Conservation (phyloP, 2,329 filamentous ascomycete species). For the Fusarium armeniacum region DNA sequence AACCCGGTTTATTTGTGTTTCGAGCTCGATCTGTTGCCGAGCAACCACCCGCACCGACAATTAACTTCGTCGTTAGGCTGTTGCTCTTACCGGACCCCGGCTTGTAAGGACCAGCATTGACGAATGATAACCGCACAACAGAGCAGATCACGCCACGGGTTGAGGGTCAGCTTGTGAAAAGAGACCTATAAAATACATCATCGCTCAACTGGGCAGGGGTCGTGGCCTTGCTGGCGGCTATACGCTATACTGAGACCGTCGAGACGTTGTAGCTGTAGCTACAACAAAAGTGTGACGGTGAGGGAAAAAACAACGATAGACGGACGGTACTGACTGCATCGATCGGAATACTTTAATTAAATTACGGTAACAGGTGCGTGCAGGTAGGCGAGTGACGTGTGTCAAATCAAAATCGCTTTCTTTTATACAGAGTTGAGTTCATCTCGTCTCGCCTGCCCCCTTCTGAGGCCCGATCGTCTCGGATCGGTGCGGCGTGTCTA, state of each 20-base stretch:
- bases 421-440: conserved; percentile 52
- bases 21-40: conserved; percentile 41
- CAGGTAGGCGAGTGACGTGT: conserved; percentile 18
- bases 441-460: conserved; percentile 33
- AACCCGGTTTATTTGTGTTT: conserved; percentile 50
- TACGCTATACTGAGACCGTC: conserved; percentile 32
- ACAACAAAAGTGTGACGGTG: conserved; percentile 26
- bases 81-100: conserved; percentile 26
- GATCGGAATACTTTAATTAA: neutral
- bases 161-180: conserved; percentile 37
- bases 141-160: conserved; percentile 46
- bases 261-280: conserved; percentile 19
- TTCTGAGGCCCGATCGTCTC: conserved; percentile 32
- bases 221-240: conserved; percentile 37
- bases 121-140: conserved; percentile 46
- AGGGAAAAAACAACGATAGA: conserved; percentile 5
- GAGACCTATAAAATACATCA: conserved; percentile 43
- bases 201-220: conserved; percentile 37
- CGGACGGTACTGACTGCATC: conserved; percentile 14
- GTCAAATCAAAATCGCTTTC: conserved; percentile 51
- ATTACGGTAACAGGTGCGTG: neutral
- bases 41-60: conserved; percentile 43
- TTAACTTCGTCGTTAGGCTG: conserved; percentile 33
- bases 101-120: conserved; percentile 20
- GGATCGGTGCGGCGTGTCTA: conserved; percentile 42